Base-by-base conservation (phyloP, 1,284 basidiomycete genomes). In the Puccinia horiana region DNA sequence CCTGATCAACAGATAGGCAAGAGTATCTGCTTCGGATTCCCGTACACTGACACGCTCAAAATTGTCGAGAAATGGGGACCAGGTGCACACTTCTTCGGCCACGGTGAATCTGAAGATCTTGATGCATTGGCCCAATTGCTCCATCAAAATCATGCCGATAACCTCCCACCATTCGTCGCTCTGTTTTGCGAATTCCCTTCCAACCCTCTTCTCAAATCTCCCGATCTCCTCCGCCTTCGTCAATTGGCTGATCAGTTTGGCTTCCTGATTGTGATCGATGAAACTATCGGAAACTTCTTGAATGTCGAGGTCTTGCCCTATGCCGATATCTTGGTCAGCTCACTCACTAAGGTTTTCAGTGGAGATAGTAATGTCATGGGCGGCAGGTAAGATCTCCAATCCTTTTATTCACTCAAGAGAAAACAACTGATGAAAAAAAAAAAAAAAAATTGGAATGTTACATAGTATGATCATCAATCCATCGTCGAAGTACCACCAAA, bases 361-460 rank as follows among this genome's bases (percentile, higher is more conserved):
- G 96, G 96, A 2, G 93, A 94, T 82, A 91, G 92, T 44, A 99
- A 99, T 86, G 95, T 96, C 81, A 98, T 99, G 96, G 96, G 96
- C 76, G 96, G 96, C 85, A 93, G 93, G 94, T 95, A 85, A 73
- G 44, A 40, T 23, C 76, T 40, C 78, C 44, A 8, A 47, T 44
- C 49, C 5, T 49, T 84, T 35, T 73, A 23, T 37, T 63, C 20
- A 26, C n/a, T 42, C 1, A 40, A 23, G 20, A 20, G 20, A 44
- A 74, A 32, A 75, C 20, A 16, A 3, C 18, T 52, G 1, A 18
- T 49, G 29, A 18, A 29, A 44, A 6, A 0, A 1, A 11, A 18
- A 40, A 37, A 18, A 29, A 44, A 6, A 0, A 1, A 11, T 18
- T 70, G n/a, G 16, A 61, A 20, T 18, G 6, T 32, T 20, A 20